Evolutionary conservation across 202 grass and related monocot genomes (phyloP), one percentile per base, ranked within the genome.

Genomic region (Hordeum pubiflorum): DNA sequence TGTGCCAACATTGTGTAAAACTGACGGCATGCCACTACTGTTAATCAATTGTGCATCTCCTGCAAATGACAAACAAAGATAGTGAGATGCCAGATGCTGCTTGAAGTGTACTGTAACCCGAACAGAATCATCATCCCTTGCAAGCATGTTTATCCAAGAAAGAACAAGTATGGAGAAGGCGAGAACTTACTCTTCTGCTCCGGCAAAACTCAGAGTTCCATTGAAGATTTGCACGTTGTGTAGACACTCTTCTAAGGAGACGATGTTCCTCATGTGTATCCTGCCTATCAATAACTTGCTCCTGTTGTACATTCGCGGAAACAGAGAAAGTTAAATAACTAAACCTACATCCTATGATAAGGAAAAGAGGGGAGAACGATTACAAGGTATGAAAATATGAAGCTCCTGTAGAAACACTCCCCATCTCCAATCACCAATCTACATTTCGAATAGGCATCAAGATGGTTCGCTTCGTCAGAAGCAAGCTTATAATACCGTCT

Each of bases 341-440:
- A 74, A 83, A 58, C n/a, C 64, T 48, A 37, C 20, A 65, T 58
- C 18, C 17, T 58, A 60, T 74, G 62, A 8, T 56, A 87, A 78
- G 12, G 14, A 73, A 73, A 77, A 79, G 9, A 15, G n/a, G 54
- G 43, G 56, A 66, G 50, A n/a, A 69, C 15, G 15, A 52, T 52
- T 52, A 52, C 85, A 5, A 83, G 67, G 79, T 83, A 87, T 2
- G 85, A 87, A 87, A 79, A 83, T 67, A 87, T 66, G 85, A 83
- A 87, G 36, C 85, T 79, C 58, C 74, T 58, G 20, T 87, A 83
- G 80, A 87, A 87, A 87, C 80, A 78, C n/a, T 87, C 85, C 29
- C 80, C 80, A 29, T 87, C 85, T 79, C 74, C 67, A 65, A 22
- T 20, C n/a, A 87, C 80, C 6, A 20, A 46, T 27, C 85, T 72